Evolutionary conservation across 345 rosid genomes (phyloP).

Genomic region (Adansonia digitata): DNA sequence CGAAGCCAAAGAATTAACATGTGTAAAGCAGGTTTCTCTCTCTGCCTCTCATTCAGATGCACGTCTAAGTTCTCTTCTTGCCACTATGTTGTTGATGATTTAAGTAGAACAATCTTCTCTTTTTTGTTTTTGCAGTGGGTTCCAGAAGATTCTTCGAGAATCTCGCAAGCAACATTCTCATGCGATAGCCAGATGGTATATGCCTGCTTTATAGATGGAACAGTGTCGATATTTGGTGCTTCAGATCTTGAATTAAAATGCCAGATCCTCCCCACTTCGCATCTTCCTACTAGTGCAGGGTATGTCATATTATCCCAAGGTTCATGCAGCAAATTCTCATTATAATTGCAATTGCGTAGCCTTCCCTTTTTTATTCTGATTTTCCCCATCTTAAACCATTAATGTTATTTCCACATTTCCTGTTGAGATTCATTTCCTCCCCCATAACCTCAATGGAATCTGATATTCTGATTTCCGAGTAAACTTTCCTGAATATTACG

Average conservation of each 20-base stretch:
- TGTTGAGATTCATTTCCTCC: no score
- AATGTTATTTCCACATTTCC: no score
- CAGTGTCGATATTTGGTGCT: conserved; percentile 29
- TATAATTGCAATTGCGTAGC: no score
- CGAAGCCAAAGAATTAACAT: conserved; percentile 23
- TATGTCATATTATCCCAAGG: no score
- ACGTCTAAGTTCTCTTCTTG: not conserved
- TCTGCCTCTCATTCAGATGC: not conserved
- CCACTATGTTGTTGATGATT: not conserved
- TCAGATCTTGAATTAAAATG: conserved; percentile 22
- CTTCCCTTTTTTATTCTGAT: no score
- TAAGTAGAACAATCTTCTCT: not conserved
- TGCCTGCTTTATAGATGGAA: conserved; percentile 37
- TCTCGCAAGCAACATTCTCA: conserved; percentile 39
- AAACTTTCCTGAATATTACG: not conserved
- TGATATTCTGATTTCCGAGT: not conserved
- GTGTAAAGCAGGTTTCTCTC: conserved; percentile 30
- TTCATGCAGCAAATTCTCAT: no score
- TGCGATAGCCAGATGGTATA: conserved; percentile 35
- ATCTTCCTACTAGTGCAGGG: conserved; percentile 26
- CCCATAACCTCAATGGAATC: no score
- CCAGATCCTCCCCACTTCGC: conserved; percentile 21
- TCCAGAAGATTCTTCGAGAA: conserved; percentile 11
- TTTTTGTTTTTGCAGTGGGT: conserved; percentile 27
- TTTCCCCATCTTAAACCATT: no score